phyloP scores from a whole-genome alignment of 108 stramenopile genomes.

The Stephanodiscus triporus region DNA sequence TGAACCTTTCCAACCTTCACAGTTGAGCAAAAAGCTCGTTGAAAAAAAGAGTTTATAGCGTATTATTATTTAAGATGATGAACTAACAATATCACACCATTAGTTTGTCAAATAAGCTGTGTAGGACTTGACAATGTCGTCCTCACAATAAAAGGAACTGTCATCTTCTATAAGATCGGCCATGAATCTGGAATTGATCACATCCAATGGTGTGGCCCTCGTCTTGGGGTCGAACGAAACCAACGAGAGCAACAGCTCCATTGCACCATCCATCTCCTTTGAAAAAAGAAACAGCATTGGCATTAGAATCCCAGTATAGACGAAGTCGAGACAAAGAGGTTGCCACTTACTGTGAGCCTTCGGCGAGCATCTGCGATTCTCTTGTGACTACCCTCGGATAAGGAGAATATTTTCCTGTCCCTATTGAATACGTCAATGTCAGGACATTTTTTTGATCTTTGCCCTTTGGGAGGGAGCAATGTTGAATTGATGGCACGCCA shows the following conservation, averaged over 20 bases:
- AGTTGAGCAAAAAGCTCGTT: no score
- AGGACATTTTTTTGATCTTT: constrained; percentile 30
- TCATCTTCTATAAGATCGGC: constrained; percentile 59
- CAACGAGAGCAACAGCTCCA: constrained; percentile 74
- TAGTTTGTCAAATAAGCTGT: constrained; percentile 35
- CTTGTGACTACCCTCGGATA: constrained; percentile 62
- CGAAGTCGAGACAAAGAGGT: background rate
- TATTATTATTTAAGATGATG: constrained; percentile 11
- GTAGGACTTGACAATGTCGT: constrained; percentile 54
- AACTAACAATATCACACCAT: constrained; percentile 14
- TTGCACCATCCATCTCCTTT: constrained; percentile 73
- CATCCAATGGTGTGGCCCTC: constrained; percentile 71
- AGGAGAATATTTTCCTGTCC: constrained; percentile 65
- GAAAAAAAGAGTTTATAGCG: background rate
- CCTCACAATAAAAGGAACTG: constrained; percentile 26
- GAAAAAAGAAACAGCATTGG: constrained; percentile 1
- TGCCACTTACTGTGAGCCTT: constrained; percentile 41
- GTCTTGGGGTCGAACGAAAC: constrained; percentile 72
- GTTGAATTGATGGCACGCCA: constrained; percentile 65
- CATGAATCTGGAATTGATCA: constrained; percentile 82
- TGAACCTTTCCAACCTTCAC: no score
- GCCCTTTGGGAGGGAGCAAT: constrained; percentile 15
- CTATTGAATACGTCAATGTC: constrained; percentile 55
- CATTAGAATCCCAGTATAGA: constrained; percentile 4
- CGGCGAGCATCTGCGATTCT: constrained; percentile 68